Evolutionary conservation across 441 rosid genomes (phyloP), one percentile per base, ranked within the genome.

Genomic region (Macaranga tanarius): DNA sequence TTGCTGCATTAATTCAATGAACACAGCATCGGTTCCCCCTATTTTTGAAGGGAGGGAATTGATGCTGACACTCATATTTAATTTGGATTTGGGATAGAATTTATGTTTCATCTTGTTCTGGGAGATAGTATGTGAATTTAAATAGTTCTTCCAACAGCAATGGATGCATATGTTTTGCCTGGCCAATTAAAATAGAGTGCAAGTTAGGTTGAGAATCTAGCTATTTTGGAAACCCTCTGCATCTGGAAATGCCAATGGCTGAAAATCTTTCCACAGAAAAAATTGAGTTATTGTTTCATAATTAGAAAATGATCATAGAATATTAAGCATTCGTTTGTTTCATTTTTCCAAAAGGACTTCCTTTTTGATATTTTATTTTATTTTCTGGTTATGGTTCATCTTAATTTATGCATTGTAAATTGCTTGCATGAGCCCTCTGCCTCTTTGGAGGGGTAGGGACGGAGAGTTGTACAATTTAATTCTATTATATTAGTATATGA

Each of bases 1-100:
- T 45, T 69, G 70, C 69, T 63, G 56, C 69, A 62, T 76, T 62
- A 26, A 62, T 73, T 67, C 38, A 47, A 54, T 40, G 62, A 23
- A 25, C 42, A 13, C 50, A 67, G 11, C 34, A 8, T 55, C 8
- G 19, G 15, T 20, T 31, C 19, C 60, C 11, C 11, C 52, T 26
- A 25, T 61, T 34, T 52, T 7, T 31, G 19, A 9, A 25, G 2
- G 23, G 10, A 47, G 16, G 48, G 48, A 67, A 52, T 52, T 19
- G 10, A 26, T 66, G 0, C 16, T 48, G 19, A 26, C n/a, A 15
- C 54, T 13, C 19, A 19, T 28, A 17, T 26, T 10, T 59, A 22
- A 22, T 70, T 26, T 45, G 65, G 44, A 69, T 7, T 45, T 19
- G 52, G 22, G 19, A n/a, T 63, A 11, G 26, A 52, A 22, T 62